phyloP scores from a whole-genome alignment of 2,329 filamentous ascomycete genomes.

The Teratosphaeria pseudoeucalypti region DNA sequence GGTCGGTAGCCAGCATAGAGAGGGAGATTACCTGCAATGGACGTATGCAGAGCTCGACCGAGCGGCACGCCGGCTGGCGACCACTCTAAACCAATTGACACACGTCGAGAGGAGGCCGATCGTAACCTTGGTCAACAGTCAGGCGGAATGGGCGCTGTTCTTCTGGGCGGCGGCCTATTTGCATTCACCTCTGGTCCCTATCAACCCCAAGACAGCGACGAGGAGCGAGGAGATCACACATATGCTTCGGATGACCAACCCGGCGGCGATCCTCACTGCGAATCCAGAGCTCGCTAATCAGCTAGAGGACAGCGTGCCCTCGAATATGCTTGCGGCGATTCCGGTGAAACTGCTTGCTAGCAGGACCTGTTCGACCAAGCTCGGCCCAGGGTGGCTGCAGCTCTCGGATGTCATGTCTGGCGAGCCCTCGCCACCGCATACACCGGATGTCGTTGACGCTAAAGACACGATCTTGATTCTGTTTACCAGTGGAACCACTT shows the following conservation, averaged over 20 bases:
- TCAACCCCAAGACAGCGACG: slow-evolving; percentile 22
- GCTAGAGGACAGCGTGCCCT: slow-evolving; percentile 18
- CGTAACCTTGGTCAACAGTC: slow-evolving; percentile 22
- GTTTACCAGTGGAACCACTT: slow-evolving; percentile 43
- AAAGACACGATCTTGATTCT: slow-evolving; percentile 31
- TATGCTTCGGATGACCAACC: slow-evolving; percentile 22
- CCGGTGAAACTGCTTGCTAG: slow-evolving; percentile 16
- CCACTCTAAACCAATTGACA: slow-evolving; percentile 19
- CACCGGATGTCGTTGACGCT: slow-evolving; percentile 19
- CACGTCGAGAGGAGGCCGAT: slow-evolving; percentile 23
- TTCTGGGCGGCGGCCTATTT: slow-evolving; percentile 25
- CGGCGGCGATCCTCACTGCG: slow-evolving; percentile 18
- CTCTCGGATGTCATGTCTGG: slow-evolving; percentile 21
- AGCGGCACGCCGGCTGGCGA: slow-evolving; percentile 21
- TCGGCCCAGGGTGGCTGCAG: slow-evolving; percentile 14
- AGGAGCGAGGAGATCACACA: slow-evolving; percentile 22
- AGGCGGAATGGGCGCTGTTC: slow-evolving; percentile 25
- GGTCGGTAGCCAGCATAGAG: slow-evolving; percentile 19
- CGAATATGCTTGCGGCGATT: slow-evolving; percentile 16
- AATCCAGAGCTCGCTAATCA: slow-evolving; percentile 19
- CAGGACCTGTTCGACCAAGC: slow-evolving; percentile 8
- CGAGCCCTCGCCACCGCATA: slow-evolving; percentile 22
- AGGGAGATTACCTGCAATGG: slow-evolving; percentile 21
- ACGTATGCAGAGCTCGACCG: slow-evolving; percentile 24
- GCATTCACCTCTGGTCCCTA: slow-evolving; percentile 22